Evolutionary conservation across 192 early-diverging fungal species (phyloP), one percentile per base, ranked within the genome.

Genomic region (Coemansia sp.): DNA sequence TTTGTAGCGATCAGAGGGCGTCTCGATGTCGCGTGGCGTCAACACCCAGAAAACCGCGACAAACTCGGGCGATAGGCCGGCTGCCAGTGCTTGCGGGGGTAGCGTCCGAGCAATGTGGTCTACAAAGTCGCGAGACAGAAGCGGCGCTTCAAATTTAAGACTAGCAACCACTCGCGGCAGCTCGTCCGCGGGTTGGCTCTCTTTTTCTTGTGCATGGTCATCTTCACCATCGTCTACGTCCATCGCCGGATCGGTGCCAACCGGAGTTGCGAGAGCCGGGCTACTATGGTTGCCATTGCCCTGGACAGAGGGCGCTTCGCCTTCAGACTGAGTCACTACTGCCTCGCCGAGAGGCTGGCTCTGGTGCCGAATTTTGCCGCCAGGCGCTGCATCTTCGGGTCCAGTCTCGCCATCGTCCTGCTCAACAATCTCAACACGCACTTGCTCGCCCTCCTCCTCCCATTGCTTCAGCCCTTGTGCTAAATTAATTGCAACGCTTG

Each of bases 41-140:
- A 80, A 22, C 8, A 59, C 42, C 76, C 76, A 80, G 32, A 80
- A 80, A 2, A 74, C 67, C 0, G 67, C 70, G 17, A 67, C 67
- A 67, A 80, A 74, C 40, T 80, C 71, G 4, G 76, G 56, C 26
- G 76, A 74, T 21, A 80, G 54, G 10, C 70, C 70, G 10, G 36
- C 34, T 3, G 72, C 48, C 4, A 40, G 43, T n/a, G 63, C 61
- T 18, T 66, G 44, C 12, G 57, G 32, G 5, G 68, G 66, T 14
- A 72, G 32, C 14, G 64, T 62, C 10, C 36, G 60, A 10, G 70
- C 61, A 61, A 79, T 56, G 22, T 79, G 53, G 35, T 52, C 65
- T 3, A 72, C 70, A 46, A 68, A 79, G 15, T 72, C 70, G 6
- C 70, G 65, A 19, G 76, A 63, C 39, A 79, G 40, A 7, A 79